These are phyloP conservation scores for Paramecium sonneborni DNA, from an alignment of 73 alveolate genomes.

Conservation along the genomic window DNA sequence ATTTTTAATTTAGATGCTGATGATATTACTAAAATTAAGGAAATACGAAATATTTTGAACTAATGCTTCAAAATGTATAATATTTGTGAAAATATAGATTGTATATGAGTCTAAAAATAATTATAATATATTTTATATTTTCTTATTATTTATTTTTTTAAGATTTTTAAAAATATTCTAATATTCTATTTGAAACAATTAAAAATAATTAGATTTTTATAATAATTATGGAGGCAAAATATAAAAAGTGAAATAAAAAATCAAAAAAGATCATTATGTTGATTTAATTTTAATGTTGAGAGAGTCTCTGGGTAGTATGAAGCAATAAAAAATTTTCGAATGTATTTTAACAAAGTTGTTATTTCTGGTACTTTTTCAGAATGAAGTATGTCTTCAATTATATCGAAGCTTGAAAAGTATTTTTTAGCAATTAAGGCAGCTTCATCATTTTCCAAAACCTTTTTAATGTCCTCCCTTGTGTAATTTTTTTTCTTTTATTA, in stretches of 20 bases:
- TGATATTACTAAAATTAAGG: not conserved
- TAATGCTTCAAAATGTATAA: slow-evolving; percentile 68
- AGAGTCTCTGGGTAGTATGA: not conserved
- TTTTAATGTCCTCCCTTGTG: no score
- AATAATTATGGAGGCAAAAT: not conserved
- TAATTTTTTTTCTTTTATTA: no score
- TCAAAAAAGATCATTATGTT: not conserved
- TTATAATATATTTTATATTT: not conserved
- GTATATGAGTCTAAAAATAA: not conserved
- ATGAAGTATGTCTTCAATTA: no score
- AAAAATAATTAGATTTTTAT: not conserved
- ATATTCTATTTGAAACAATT: not conserved
- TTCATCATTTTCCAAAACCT: no score
- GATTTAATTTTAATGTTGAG: not conserved
- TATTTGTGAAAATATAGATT: not conserved
- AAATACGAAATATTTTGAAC: slow-evolving; percentile 65
- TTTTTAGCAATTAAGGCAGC: no score
- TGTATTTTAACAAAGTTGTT: no score
- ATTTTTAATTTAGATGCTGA: not conserved
- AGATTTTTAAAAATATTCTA: not conserved
- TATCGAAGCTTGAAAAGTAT: no score
- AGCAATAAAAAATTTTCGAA: not conserved
- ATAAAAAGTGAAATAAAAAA: not conserved
- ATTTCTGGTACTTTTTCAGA: no score
- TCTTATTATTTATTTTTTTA: not conserved